A percentile compares a stretch with the other conserved stretches of the same genome.
Evolutionary conservation across 495 filamentous ascomycete species (phyloP).

Genomic region (Penicillium simplicissimum): DNA sequence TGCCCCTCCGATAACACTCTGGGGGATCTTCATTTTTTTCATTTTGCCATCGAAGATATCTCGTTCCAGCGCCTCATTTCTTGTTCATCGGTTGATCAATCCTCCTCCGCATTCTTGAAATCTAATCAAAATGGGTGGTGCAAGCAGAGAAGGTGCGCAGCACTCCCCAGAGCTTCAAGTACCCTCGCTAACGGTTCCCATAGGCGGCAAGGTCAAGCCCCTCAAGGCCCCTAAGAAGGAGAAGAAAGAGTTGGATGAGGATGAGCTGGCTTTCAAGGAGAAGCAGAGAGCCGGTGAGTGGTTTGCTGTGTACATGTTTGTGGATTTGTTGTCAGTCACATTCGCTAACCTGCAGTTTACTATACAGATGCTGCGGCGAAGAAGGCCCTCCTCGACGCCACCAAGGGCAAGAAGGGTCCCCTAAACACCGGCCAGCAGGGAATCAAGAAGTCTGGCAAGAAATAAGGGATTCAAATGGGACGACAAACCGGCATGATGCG

Average conservation of each 20-base stretch:
- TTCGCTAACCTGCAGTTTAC: not conserved
- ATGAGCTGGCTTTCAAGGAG: slow-evolving; percentile 72
- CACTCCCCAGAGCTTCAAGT: not conserved
- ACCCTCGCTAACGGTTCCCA: slow-evolving; percentile 8
- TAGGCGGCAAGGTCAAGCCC: slow-evolving; percentile 85
- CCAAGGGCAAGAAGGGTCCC: slow-evolving; percentile 58
- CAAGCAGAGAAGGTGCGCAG: slow-evolving; percentile 63
- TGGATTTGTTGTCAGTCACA: not conserved
- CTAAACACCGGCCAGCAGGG: slow-evolving; percentile 75
- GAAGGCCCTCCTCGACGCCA: slow-evolving; percentile 69
- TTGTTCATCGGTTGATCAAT: slow-evolving; percentile 15
- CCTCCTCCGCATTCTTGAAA: slow-evolving; percentile 5
- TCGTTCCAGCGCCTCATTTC: slow-evolving; percentile 7
- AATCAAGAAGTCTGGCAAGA: slow-evolving; percentile 92
- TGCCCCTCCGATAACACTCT: slow-evolving; percentile 12
- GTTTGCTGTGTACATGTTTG: not conserved
- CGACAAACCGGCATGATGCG: not conserved
- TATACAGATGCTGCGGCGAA: slow-evolving; percentile 70
- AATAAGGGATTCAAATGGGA: slow-evolving; percentile 47
- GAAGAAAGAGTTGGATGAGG: slow-evolving; percentile 72
- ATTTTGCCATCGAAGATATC: slow-evolving; percentile 16
- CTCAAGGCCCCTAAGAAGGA: slow-evolving; percentile 80
- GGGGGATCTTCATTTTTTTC: slow-evolving; percentile 21
- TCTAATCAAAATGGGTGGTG: slow-evolving; percentile 59
- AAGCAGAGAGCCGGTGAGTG: slow-evolving; percentile 71